Evolutionary conservation across 164 flowering plant species (phyloP).

Genomic region (Liquidambar formosana): DNA sequence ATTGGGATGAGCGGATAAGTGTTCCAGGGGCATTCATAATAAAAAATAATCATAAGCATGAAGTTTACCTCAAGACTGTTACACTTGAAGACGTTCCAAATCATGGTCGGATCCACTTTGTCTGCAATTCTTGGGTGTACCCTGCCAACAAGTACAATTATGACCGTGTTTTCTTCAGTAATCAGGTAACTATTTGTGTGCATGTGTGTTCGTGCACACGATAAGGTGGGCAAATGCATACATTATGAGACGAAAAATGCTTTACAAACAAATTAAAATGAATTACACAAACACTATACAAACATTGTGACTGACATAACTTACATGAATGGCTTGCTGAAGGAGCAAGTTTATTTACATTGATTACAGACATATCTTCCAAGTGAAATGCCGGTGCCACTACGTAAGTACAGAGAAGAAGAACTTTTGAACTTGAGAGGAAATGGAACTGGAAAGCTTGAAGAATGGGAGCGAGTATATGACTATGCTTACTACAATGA

Average conservation of each 20-base stretch:
- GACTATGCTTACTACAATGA: conserved; percentile 90
- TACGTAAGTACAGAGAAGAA: conserved; percentile 53
- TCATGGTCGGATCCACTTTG: no score
- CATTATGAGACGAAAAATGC: no score
- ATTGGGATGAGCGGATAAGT: conserved; percentile 46
- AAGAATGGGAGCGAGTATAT: conserved; percentile 83
- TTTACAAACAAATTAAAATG: no score
- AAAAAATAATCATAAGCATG: conserved; percentile 42
- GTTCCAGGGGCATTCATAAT: conserved; percentile 56
- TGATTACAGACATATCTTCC: conserved; percentile 69
- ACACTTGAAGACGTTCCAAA: conserved; percentile 55
- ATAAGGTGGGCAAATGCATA: no score
- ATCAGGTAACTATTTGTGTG: no score
- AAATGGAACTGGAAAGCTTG: conserved; percentile 63
- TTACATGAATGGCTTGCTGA: not conserved
- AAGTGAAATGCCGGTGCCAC: conserved; percentile 51
- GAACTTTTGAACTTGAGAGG: conserved; percentile 72
- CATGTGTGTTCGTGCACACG: no score
- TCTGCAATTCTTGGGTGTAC: conserved; percentile 72
- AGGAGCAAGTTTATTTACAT: not conserved
- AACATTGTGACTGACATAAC: no score
- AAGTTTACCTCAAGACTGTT: conserved; percentile 50
- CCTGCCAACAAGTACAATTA: no score
- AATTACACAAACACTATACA: no score
- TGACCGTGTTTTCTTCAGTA: no score